phyloP scores from a whole-genome alignment of 768 basidiomycete genomes.

The Suillus ampliporus region DNA sequence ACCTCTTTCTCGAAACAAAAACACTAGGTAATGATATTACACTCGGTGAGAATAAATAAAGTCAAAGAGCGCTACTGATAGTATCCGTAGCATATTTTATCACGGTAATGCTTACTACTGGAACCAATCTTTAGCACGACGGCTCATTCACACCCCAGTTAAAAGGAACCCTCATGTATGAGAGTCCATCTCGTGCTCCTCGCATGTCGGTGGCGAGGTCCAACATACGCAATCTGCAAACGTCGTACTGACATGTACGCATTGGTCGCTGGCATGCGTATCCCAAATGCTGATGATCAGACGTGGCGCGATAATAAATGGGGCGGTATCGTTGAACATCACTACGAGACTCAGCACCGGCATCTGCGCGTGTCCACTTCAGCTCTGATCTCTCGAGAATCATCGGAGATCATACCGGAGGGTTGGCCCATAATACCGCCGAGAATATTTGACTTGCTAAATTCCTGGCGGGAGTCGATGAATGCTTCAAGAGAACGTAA shows the following conservation, averaged over 20 bases:
- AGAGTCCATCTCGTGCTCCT: not conserved
- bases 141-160: not conserved
- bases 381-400: not conserved
- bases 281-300: conserved; percentile 1
- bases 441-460: not conserved
- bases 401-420: not conserved
- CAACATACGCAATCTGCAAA: not conserved
- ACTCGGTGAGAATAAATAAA: not conserved
- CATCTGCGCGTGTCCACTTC: not conserved
- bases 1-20: not conserved
- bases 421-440: not conserved
- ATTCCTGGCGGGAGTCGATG: not conserved
- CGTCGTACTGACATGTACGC: not conserved
- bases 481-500: not conserved
- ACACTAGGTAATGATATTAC: not conserved
- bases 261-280: not conserved
- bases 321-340: not conserved
- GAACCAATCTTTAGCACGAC: not conserved
- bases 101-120: not conserved
- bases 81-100: not conserved
- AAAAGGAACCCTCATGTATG: not conserved
- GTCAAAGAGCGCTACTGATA: not conserved
- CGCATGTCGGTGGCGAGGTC: not conserved
- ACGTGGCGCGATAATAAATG: not conserved
- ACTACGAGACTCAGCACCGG: not conserved